These are phyloP conservation scores for Diddensiella santjacobensis DNA, from an alignment of 805 yeast species.

Conservation along the genomic window DNA sequence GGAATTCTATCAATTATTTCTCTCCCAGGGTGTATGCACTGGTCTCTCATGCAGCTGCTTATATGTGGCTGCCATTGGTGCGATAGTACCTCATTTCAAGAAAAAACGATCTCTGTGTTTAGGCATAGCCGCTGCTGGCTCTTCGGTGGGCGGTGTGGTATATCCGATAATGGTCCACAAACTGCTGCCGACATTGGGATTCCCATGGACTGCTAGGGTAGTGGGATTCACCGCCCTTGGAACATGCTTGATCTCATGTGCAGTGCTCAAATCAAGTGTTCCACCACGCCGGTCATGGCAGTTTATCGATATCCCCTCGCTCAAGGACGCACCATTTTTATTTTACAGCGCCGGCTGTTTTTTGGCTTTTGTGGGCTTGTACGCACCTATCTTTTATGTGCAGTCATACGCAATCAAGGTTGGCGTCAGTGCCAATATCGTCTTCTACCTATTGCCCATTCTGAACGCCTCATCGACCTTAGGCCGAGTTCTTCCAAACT, in stretches of 20 bases:
- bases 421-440: conserved; percentile 23
- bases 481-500: conserved; percentile 49
- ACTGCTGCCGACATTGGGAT: conserved; percentile 42
- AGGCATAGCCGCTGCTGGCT: conserved; percentile 47
- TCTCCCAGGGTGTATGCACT: conserved; percentile 48
- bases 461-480: conserved; percentile 38
- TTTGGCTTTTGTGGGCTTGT: conserved; percentile 36
- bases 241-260: conserved; percentile 25
- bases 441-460: conserved; percentile 31
- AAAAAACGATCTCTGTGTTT: conserved; percentile 42
- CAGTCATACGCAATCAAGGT: conserved; percentile 30
- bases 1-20: conserved; percentile 46
- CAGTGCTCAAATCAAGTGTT: conserved; percentile 25
- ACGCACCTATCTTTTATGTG: conserved; percentile 33
- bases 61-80: conserved; percentile 44
- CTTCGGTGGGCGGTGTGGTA: conserved; percentile 47
- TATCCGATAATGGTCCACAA: conserved; percentile 46
- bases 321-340: conserved; percentile 21
- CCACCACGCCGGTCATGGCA: conserved; percentile 26
- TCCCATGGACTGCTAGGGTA: conserved; percentile 46
- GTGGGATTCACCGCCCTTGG: conserved; percentile 41
- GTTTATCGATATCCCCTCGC: conserved; percentile 21
- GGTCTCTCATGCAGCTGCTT: conserved; percentile 44
- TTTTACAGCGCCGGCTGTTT: conserved; percentile 21
- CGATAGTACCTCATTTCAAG: conserved; percentile 44